phyloP scores from a whole-genome alignment of 2,329 filamentous ascomycete genomes.

The Zopfia rhizophila region DNA sequence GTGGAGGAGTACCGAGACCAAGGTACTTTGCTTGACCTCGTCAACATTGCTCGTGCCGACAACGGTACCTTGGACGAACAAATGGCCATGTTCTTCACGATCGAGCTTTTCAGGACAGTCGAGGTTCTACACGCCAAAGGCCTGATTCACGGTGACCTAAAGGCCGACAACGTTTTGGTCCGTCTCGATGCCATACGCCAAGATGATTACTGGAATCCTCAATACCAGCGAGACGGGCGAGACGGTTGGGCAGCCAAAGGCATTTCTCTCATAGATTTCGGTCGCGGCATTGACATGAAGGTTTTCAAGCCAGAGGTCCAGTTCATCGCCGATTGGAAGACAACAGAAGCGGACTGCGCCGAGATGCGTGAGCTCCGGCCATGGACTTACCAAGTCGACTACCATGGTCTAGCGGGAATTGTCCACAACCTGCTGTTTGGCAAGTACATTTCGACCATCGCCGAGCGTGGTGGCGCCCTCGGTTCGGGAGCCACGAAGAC shows the following conservation, averaged over 20 bases:
- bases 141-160: constrained; percentile 92
- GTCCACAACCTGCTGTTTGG: constrained; percentile 92
- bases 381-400: constrained; percentile 98
- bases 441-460: constrained; percentile 87
- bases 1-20: constrained; percentile 88
- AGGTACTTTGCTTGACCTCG: constrained; percentile 92
- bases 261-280: constrained; percentile 91
- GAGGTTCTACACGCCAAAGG: constrained; percentile 84
- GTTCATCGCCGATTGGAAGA: constrained; percentile 97
- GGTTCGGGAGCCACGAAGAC: constrained; percentile 69
- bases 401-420: constrained; percentile 89
- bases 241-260: constrained; percentile 85
- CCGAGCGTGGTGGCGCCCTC: constrained; percentile 61
- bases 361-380: constrained; percentile 94
- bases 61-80: constrained; percentile 84
- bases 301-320: constrained; percentile 79
- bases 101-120: constrained; percentile 90
- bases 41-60: constrained; percentile 85
- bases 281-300: constrained; percentile 92
- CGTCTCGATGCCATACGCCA: constrained; percentile 71
- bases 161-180: constrained; percentile 93
- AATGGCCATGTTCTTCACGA: constrained; percentile 92
- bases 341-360: constrained; percentile 84
- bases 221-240: constrained; percentile 78
- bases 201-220: constrained; percentile 63